phyloP scores from a whole-genome alignment of 192 early-diverging fungal genomes.

The Geranomyces variabilis region DNA sequence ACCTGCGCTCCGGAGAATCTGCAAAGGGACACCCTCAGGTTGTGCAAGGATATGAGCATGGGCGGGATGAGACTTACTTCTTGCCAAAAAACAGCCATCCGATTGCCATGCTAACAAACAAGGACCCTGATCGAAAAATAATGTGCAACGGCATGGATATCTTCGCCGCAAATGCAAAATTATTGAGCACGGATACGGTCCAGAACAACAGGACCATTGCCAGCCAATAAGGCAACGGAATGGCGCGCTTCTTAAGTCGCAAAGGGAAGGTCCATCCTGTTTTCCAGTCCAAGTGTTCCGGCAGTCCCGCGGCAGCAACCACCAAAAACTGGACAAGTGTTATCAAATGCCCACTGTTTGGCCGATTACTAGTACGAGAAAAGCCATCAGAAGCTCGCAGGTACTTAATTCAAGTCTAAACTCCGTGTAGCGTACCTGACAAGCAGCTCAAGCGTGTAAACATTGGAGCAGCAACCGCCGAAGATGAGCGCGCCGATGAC shows the following conservation, averaged over 20 bases:
- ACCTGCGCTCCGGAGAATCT: conserved; percentile 54
- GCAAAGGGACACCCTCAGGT: background rate
- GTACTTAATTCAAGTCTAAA: background rate
- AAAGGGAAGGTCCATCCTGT: conserved; percentile 2
- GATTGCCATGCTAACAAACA: conserved; percentile 79
- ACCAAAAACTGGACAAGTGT: conserved; percentile 83
- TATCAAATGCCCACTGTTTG: conserved; percentile 73
- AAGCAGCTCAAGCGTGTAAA: conserved; percentile 80
- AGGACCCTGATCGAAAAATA: conserved; percentile 81
- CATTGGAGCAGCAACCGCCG: conserved; percentile 81
- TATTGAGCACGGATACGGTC: conserved; percentile 78
- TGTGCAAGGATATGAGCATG: too few relatives aligned
- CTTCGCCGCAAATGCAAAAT: conserved; percentile 75
- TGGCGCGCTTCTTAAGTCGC: conserved; percentile 41
- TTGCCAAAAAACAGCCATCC: conserved; percentile 58
- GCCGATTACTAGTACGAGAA: conserved; percentile 41
- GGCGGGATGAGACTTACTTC: conserved; percentile 46
- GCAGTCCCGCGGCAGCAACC: conserved; percentile 73
- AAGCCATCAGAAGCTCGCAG: background rate
- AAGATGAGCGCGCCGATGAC: conserved; percentile 77
- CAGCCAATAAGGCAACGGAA: conserved; percentile 76
- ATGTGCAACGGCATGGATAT: conserved; percentile 91
- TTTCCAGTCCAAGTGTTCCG: conserved; percentile 58
- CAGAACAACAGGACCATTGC: conserved; percentile 80
- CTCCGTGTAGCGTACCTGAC: conserved; percentile 54